Conservation (phyloP, 805 yeast species). For the Pichia scutulata region DNA sequence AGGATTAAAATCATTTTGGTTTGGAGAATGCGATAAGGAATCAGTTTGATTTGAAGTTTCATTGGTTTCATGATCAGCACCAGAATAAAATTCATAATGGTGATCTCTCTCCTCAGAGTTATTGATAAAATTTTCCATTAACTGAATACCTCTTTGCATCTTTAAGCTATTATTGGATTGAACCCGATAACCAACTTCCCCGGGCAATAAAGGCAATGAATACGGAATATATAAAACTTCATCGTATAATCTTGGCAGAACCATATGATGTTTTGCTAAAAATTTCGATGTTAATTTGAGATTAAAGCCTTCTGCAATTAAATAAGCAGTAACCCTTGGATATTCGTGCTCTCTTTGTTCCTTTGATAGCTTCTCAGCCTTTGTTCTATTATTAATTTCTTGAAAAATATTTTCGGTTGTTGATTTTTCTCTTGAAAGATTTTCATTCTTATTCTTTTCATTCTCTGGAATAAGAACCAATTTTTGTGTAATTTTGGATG, state of each 20-base stretch:
- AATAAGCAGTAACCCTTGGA: constrained; percentile 86
- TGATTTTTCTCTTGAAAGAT: constrained; percentile 14
- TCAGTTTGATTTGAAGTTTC: constrained; percentile 15
- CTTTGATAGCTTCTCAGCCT: constrained; percentile 51
- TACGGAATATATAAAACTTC: constrained; percentile 92
- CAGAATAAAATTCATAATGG: constrained; percentile 84
- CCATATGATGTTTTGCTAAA: constrained; percentile 64
- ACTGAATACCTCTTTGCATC: constrained; percentile 31
- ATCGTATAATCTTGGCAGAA: constrained; percentile 80
- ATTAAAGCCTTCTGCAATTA: constrained; percentile 77
- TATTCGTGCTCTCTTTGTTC: constrained; percentile 55
- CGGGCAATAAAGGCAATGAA: constrained; percentile 78
- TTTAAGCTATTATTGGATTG: constrained; percentile 53
- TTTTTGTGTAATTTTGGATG: constrained; percentile 80
- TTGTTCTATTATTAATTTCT: constrained; percentile 24
- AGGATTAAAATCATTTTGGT: constrained; percentile 62
- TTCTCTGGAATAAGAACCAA: constrained; percentile 78
- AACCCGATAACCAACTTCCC: constrained; percentile 68
- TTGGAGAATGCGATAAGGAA: constrained; percentile 4
- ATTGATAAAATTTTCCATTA: constrained; percentile 73
- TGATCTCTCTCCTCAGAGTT: constrained; percentile 83
- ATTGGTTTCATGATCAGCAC: constrained; percentile 44
- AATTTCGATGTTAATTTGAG: constrained; percentile 57
- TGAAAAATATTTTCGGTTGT: constrained; percentile 31
- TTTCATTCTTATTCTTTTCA: constrained; percentile 15